A percentile compares a stretch with the other conserved stretches of the same genome.
These are phyloP conservation scores for Penicillium bialowiezense DNA, from an alignment of 495 filamentous ascomycete genomes.

Conservation along the genomic window DNA sequence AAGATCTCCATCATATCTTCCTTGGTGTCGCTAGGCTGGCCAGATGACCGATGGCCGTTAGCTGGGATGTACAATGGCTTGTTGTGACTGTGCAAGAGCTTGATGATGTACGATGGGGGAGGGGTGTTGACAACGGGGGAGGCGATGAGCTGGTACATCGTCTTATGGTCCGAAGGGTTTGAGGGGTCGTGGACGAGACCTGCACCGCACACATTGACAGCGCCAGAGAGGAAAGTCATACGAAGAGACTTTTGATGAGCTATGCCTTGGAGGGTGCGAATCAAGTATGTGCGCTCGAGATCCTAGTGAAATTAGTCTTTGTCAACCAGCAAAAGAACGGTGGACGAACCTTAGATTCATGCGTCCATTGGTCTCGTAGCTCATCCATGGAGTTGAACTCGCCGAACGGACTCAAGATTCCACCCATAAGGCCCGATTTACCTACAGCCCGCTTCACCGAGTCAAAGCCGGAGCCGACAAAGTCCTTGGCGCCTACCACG, in stretches of 20 bases:
- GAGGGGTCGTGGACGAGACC: conserved; percentile 92
- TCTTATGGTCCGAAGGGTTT: conserved; percentile 91
- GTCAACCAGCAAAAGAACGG: conserved; percentile 2
- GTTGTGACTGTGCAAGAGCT: conserved; percentile 82
- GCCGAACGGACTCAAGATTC: conserved; percentile 93
- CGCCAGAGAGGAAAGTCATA: conserved; percentile 94
- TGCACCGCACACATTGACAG: conserved; percentile 88
- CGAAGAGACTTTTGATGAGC: conserved; percentile 88
- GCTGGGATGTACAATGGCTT: conserved; percentile 85
- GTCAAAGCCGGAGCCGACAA: conserved; percentile 86
- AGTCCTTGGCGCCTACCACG: conserved; percentile 88
- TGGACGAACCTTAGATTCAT: conserved; percentile 75
- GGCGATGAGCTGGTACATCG: conserved; percentile 97
- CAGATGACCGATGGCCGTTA: conserved; percentile 77
- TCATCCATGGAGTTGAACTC: conserved; percentile 95
- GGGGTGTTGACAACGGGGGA: conserved; percentile 89
- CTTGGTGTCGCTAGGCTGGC: conserved; percentile 72
- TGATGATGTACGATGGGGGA: conserved; percentile 77
- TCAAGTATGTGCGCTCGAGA: conserved; percentile 92
- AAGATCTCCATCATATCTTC: conserved; percentile 99
- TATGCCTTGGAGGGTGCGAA: conserved; percentile 92
- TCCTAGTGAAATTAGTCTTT: conserved; percentile 48
- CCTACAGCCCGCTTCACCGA: conserved; percentile 94
- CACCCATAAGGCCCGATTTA: conserved; percentile 90
- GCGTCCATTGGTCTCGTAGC: conserved; percentile 94